phyloP scores from a whole-genome alignment of 495 filamentous ascomycete species.

The Oidiodendron maius region DNA sequence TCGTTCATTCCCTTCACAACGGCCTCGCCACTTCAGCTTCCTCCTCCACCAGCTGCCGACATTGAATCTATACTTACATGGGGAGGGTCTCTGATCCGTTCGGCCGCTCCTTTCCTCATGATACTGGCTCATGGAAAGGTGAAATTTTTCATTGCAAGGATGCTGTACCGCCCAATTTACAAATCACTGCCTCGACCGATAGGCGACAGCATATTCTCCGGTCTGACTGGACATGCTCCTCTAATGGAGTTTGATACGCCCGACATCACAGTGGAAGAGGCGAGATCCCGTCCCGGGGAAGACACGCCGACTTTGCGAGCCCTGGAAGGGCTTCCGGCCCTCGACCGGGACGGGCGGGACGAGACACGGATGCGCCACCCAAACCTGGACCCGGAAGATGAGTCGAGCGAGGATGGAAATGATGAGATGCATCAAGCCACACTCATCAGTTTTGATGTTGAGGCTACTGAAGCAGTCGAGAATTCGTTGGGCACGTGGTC shows the following conservation, averaged over 20 bases:
- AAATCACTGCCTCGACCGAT: slow-evolving; percentile 16
- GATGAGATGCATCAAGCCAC: slow-evolving; percentile 40
- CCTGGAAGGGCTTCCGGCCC: slow-evolving; percentile 17
- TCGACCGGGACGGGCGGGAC: neutral
- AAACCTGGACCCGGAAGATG: slow-evolving; percentile 2
- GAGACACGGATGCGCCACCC: slow-evolving; percentile 1
- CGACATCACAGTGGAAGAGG: slow-evolving; percentile 1
- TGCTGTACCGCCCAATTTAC: slow-evolving; percentile 19
- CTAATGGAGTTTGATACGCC: slow-evolving; percentile 17
- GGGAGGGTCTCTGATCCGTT: neutral
- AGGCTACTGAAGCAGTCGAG: slow-evolving; percentile 38
- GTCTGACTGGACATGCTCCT: slow-evolving; percentile 2
- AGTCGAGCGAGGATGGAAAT: slow-evolving; percentile 39
- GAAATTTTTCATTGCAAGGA: slow-evolving; percentile 10
- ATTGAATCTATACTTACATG: slow-evolving; percentile 4
- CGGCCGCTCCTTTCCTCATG: slow-evolving; percentile 13
- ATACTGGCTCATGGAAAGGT: slow-evolving; percentile 13
- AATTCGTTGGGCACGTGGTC: slow-evolving; percentile 42
- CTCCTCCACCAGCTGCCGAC: slow-evolving; percentile 5
- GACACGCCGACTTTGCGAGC: slow-evolving; percentile 19
- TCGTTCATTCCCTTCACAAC: slow-evolving; percentile 46
- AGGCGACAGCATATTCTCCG: slow-evolving; percentile 19
- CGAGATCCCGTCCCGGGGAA: neutral
- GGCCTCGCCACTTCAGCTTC: slow-evolving; percentile 34
- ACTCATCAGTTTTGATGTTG: slow-evolving; percentile 52